Evolutionary conservation across 106 monocot species (phyloP).

Genomic region (Chionographis japonica): DNA sequence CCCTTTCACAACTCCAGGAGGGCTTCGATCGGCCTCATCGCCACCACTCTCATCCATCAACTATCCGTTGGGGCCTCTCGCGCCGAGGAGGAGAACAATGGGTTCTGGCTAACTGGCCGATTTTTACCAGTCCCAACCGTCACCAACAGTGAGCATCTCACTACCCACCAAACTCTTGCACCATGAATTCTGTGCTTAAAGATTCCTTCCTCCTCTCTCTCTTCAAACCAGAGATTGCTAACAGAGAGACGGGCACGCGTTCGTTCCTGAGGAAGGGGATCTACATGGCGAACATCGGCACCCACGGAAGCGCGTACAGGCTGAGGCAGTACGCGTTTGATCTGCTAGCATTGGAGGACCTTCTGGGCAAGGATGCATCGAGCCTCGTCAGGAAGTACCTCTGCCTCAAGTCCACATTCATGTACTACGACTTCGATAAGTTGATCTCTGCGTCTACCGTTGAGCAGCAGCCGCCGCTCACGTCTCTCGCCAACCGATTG

Average conservation of each 20-base stretch:
- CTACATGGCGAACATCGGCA: slow-evolving; percentile 49
- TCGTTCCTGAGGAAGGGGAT: slow-evolving; percentile 53
- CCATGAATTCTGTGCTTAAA: not conserved
- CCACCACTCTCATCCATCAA: slow-evolving; percentile 8
- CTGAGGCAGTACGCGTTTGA: slow-evolving; percentile 53
- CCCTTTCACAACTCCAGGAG: slow-evolving; percentile 13
- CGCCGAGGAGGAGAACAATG: slow-evolving; percentile 36
- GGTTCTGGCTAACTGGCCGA: slow-evolving; percentile 54
- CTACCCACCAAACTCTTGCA: not conserved
- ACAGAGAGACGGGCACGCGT: slow-evolving; percentile 50
- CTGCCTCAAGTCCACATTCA: slow-evolving; percentile 54
- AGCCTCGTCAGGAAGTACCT: slow-evolving; percentile 58
- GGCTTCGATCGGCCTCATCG: slow-evolving; percentile 10
- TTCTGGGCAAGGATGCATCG: slow-evolving; percentile 40
- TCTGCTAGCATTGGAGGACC: slow-evolving; percentile 56
- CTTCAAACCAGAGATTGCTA: slow-evolving; percentile 29
- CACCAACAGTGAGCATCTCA: slow-evolving; percentile 22
- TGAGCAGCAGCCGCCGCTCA: slow-evolving; percentile 32
- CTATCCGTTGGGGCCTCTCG: not conserved
- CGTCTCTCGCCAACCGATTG: slow-evolving; percentile 43
- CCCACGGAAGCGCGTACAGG: slow-evolving; percentile 28
- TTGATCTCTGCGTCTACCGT: slow-evolving; percentile 43
- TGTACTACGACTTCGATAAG: slow-evolving; percentile 75
- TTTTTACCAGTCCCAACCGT: slow-evolving; percentile 44
- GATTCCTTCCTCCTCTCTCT: not conserved